Percentiles rank a stretch among this genome's conserved stretches.
phyloP scores from a whole-genome alignment of 2,329 filamentous ascomycete species.

The Sporothrix dimorphospora region DNA sequence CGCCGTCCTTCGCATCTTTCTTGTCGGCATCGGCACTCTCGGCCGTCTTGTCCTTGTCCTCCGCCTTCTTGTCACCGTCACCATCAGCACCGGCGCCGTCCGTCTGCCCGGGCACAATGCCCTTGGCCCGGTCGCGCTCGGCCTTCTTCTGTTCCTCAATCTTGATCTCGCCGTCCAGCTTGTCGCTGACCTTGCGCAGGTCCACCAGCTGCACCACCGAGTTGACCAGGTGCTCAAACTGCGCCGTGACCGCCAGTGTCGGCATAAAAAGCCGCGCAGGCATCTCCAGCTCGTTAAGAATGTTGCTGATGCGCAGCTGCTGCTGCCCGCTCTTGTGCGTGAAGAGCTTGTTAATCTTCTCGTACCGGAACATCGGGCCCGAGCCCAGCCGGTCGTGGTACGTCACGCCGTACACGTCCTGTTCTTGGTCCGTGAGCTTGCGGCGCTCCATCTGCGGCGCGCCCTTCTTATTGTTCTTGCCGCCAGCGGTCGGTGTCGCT shows the following conservation, averaged over 20 bases:
- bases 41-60: background rate
- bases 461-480: conserved; percentile 54
- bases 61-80: background rate
- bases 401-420: conserved; percentile 79
- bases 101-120: conserved; percentile 26
- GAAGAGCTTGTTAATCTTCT: conserved; percentile 77
- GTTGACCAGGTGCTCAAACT: conserved; percentile 71
- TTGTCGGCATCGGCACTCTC: conserved; percentile 19
- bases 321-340: conserved; percentile 76
- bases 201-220: conserved; percentile 72
- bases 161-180: conserved; percentile 72
- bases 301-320: conserved; percentile 73
- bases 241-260: conserved; percentile 69
- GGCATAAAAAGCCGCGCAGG: conserved; percentile 72
- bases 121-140: conserved; percentile 51
- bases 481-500: conserved; percentile 23
- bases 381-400: conserved; percentile 83
- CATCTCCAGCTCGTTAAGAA: conserved; percentile 72
- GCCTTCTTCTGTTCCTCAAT: conserved; percentile 60
- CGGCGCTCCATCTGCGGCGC: conserved; percentile 60
- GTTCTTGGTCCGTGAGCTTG: conserved; percentile 74
- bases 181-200: conserved; percentile 73
- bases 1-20: conserved; percentile 11
- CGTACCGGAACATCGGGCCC: conserved; percentile 87
- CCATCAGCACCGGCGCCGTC: conserved; percentile 29